These are phyloP conservation scores for Hydnum rufescens DNA, from an alignment of 768 basidiomycete species.

Conservation along the genomic window DNA sequence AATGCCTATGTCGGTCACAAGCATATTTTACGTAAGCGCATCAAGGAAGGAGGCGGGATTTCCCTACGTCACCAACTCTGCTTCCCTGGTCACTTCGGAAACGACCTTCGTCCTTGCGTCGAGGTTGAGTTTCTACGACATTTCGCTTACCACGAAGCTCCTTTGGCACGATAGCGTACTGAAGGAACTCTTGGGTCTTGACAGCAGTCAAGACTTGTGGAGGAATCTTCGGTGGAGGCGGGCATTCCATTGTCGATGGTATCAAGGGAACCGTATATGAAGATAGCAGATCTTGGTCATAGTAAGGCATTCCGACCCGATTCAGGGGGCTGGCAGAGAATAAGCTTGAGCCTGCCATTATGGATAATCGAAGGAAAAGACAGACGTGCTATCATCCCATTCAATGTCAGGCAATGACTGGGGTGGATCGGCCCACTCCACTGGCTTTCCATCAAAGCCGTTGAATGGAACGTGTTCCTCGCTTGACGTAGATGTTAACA, in stretches of 20 bases:
- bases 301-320: constrained; percentile 73
- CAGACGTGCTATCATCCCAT: constrained; percentile 74
- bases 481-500: constrained; percentile 51
- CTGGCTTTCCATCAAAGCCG: constrained; percentile 69
- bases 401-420: constrained; percentile 47
- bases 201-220: constrained; percentile 54
- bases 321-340: constrained; percentile 51
- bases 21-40: not conserved
- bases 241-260: constrained; percentile 26
- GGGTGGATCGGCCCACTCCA: constrained; percentile 66
- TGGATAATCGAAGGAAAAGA: not conserved
- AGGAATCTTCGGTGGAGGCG: constrained; percentile 62
- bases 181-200: constrained; percentile 74
- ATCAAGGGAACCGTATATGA: constrained; percentile 25
- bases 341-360: not conserved
- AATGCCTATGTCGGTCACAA: too few species aligned
- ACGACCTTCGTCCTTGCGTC: constrained; percentile 34
- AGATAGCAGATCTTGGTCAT: constrained; percentile 55
- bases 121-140: constrained; percentile 34
- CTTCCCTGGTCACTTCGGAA: constrained; percentile 67
- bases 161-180: constrained; percentile 73
- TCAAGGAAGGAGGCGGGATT: constrained; percentile 1
- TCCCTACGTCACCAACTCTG: constrained; percentile 26
- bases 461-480: constrained; percentile 47
- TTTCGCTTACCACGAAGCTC: constrained; percentile 75